Evolutionary conservation across 2,329 filamentous ascomycete species (phyloP).

Genomic region (Cladophialophora immunda): DNA sequence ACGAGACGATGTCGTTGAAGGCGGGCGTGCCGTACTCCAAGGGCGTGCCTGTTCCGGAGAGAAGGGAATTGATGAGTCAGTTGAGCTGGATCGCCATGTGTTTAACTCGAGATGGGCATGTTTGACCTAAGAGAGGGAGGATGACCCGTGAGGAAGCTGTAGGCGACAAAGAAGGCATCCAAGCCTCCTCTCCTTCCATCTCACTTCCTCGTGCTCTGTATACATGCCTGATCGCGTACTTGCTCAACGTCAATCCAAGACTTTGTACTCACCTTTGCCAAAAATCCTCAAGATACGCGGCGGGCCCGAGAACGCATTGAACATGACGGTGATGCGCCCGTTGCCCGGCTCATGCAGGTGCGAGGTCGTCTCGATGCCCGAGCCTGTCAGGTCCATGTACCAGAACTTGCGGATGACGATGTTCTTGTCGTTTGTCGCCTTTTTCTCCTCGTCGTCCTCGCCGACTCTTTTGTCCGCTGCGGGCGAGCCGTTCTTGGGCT

Average conservation of each 20-base stretch:
- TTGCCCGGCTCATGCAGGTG: conserved; percentile 75
- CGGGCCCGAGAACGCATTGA: conserved; percentile 69
- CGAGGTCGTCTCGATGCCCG: conserved; percentile 77
- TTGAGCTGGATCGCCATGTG: too few species aligned
- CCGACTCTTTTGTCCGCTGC: too few species aligned
- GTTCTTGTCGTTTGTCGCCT: conserved; percentile 16
- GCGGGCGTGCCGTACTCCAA: conserved; percentile 66
- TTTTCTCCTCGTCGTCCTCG: not conserved
- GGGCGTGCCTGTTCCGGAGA: conserved; percentile 56
- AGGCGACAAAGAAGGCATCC: not conserved
- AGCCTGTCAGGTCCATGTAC: conserved; percentile 63
- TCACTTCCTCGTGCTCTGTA: not conserved
- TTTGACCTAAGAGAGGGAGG: too few species aligned
- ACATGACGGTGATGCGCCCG: conserved; percentile 76
- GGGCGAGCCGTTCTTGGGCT: conserved; percentile 19
- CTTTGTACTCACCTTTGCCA: conserved; percentile 37
- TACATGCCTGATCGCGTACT: too few species aligned
- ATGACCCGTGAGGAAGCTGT: too few species aligned
- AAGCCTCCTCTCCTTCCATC: too few species aligned
- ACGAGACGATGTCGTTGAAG: conserved; percentile 55
- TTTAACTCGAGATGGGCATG: too few species aligned
- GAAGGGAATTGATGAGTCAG: not conserved
- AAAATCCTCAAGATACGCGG: conserved; percentile 67
- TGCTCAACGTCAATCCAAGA: not conserved
- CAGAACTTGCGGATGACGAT: conserved; percentile 39